These are phyloP conservation scores for Musa schizocarpa DNA, from an alignment of 176 grass and related monocot species.

Conservation along the genomic window DNA sequence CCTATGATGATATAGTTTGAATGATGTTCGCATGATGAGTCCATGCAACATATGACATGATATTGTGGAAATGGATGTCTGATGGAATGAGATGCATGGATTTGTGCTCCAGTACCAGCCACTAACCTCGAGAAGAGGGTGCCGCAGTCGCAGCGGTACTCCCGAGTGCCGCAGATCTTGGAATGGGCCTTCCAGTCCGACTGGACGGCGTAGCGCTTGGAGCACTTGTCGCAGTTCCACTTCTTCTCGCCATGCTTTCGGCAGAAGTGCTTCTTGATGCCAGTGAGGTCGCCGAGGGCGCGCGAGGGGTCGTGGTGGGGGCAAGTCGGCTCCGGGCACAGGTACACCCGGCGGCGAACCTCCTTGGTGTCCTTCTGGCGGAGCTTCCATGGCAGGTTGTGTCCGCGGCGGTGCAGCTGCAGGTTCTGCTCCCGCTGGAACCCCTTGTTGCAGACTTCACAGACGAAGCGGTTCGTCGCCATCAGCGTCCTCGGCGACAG, in stretches of 20 bases:
- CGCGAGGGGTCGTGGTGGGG: conserved; percentile 89
- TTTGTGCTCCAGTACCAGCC: not conserved
- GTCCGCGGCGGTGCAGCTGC: conserved; percentile 86
- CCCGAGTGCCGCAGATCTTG: conserved; percentile 93
- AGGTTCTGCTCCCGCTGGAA: conserved; percentile 97
- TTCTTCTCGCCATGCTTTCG: conserved; percentile 99
- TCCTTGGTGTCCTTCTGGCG: conserved; percentile 72
- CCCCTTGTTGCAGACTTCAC: conserved; percentile 97
- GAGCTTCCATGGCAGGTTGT: conserved; percentile 97
- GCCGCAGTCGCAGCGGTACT: conserved; percentile 97
- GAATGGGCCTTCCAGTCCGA: conserved; percentile 99
- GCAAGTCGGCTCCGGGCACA: conserved; percentile 84
- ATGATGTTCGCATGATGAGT: not conserved
- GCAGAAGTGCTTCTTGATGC: conserved; percentile 99
- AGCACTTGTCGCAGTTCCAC: conserved; percentile 99
- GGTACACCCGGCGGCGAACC: conserved; percentile 72
- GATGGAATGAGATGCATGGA: not conserved
- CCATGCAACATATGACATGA: not conserved
- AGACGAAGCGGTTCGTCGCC: conserved; percentile 92
- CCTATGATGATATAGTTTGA: not conserved
- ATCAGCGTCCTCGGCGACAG: conserved; percentile 79
- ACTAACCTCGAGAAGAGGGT: conserved; percentile 78
- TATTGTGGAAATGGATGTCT: not conserved
- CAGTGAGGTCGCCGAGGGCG: conserved; percentile 88
- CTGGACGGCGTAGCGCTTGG: conserved; percentile 95